Evolutionary conservation across 495 filamentous ascomycete genomes (phyloP).

Genomic region (Daldinia bambusicola): DNA sequence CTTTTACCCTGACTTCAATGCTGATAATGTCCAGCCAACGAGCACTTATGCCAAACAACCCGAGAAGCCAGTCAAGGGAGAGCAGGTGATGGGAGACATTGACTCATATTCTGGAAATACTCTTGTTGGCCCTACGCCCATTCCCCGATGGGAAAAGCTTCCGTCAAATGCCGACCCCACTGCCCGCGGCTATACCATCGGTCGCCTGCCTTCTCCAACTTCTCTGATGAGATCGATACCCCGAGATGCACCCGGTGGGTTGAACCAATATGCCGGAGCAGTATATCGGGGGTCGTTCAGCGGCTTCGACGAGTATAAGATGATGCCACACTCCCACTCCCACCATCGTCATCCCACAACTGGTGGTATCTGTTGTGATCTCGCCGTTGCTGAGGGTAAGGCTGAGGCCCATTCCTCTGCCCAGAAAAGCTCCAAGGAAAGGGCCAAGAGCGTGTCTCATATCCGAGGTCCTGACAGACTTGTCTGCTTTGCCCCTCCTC

Average conservation of each 20-base stretch:
- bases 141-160: neutral
- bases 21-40: neutral
- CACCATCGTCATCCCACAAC: neutral
- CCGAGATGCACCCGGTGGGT: neutral
- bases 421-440: neutral
- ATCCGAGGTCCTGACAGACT: neutral
- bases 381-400: neutral
- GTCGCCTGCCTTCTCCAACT: neutral
- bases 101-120: conserved; percentile 1
- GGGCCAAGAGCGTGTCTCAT: neutral
- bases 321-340: neutral
- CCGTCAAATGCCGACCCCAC: neutral
- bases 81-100: neutral
- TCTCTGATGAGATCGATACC: neutral
- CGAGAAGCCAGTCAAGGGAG: neutral
- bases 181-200: neutral
- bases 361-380: neutral
- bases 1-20: neutral
- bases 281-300: neutral
- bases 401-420: neutral
- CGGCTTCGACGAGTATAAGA: neutral
- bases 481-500: neutral
- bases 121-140: neutral
- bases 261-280: neutral
- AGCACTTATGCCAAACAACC: neutral